phyloP scores from a whole-genome alignment of 139 green algal genomes.

The Chlamydomonas asymmetrica region DNA sequence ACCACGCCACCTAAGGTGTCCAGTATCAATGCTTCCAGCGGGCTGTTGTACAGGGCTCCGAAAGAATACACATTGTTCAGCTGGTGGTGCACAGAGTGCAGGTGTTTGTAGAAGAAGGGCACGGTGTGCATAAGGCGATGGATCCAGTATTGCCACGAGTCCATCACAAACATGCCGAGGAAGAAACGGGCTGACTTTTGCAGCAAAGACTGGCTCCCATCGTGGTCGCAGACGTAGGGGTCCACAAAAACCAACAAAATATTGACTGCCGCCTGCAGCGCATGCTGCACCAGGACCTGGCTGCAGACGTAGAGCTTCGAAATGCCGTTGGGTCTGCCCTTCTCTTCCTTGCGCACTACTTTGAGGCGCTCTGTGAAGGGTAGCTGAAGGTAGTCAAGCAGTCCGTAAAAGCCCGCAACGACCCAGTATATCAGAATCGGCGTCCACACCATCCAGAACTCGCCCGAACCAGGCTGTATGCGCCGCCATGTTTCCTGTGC shows the following conservation, averaged over 20 bases:
- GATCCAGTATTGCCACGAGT: conserved; percentile 74
- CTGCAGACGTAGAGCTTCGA: conserved; percentile 41
- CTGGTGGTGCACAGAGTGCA: conserved; percentile 66
- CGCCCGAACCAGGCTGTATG: background rate
- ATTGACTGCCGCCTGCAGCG: conserved; percentile 45
- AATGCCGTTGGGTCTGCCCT: conserved; percentile 21
- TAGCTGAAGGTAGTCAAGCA: conserved; percentile 51
- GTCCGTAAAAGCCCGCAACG: conserved; percentile 51
- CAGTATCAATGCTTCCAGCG: conserved; percentile 65
- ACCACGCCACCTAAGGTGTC: conserved; percentile 66
- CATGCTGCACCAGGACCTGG: conserved; percentile 70
- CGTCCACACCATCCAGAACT: conserved; percentile 43
- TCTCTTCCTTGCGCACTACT: conserved; percentile 16
- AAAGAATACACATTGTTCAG: conserved; percentile 63
- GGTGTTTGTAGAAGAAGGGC: conserved; percentile 65
- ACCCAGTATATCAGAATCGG: conserved; percentile 62
- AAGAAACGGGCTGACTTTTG: conserved; percentile 29
- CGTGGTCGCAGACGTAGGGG: conserved; percentile 33
- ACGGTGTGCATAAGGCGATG: conserved; percentile 68
- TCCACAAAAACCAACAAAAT: conserved; percentile 41
- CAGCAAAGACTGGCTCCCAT: conserved; percentile 8
- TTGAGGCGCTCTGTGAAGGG: conserved; percentile 17
- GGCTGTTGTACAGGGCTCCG: conserved; percentile 75
- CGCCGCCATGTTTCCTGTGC: no score
- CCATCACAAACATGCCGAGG: conserved; percentile 67